phyloP scores from a whole-genome alignment of 108 stramenopile genomes.

The Asterionellopsis glacialis region DNA sequence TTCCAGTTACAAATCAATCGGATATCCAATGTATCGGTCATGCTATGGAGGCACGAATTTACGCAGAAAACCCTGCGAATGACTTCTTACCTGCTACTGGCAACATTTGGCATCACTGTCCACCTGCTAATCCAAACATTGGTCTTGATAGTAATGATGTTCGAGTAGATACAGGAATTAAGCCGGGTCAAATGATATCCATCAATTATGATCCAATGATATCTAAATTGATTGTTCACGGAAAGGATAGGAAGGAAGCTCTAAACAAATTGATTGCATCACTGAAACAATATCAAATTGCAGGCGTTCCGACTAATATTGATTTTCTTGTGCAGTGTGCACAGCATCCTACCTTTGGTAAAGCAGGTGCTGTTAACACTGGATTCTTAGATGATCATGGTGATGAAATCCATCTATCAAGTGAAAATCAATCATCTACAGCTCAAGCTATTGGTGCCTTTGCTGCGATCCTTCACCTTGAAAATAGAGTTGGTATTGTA shows the following conservation, averaged over 20 bases:
- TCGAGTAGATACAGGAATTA: slow-evolving; percentile 90
- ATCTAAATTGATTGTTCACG: slow-evolving; percentile 88
- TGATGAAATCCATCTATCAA: slow-evolving; percentile 23
- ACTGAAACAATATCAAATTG: slow-evolving; percentile 67
- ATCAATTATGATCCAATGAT: slow-evolving; percentile 98
- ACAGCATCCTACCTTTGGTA: slow-evolving; percentile 59
- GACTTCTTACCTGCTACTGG: slow-evolving; percentile 91
- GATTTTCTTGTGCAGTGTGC: slow-evolving; percentile 76
- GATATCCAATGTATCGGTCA: slow-evolving; percentile 46
- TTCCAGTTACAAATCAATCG: slow-evolving; percentile 36
- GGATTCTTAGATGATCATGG: slow-evolving; percentile 69
- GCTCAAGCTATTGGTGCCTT: slow-evolving; percentile 40
- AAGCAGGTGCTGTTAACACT: slow-evolving; percentile 70
- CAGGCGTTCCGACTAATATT: slow-evolving; percentile 85
- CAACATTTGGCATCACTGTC: slow-evolving; percentile 40
- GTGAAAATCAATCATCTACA: slow-evolving; percentile 1
- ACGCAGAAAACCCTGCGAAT: slow-evolving; percentile 93
- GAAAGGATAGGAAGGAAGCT: slow-evolving; percentile 38
- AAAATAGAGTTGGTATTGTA: slow-evolving; percentile 24
- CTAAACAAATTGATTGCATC: slow-evolving; percentile 49
- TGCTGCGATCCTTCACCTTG: slow-evolving; percentile 33
- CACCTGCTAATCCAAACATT: slow-evolving; percentile 45
- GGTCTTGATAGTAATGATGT: slow-evolving; percentile 20
- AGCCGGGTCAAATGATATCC: slow-evolving; percentile 76
- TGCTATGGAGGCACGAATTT: slow-evolving; percentile 90